Evolutionary conservation across 1,139 yeast genomes (phyloP).

Genomic region (Debaryomycetaceae sp.): DNA sequence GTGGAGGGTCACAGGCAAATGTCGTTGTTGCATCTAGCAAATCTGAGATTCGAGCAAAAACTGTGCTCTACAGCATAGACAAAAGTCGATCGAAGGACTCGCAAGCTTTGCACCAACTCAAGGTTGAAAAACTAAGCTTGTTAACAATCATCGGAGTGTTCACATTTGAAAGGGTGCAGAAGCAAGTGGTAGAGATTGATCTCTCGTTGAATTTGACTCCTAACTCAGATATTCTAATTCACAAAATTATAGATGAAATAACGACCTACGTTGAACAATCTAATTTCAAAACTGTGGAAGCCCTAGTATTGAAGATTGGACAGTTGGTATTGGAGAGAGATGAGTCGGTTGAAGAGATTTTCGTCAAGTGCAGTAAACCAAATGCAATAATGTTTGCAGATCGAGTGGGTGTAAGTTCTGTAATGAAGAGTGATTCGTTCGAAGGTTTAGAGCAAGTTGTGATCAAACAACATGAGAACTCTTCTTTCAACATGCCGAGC

Average conservation of each 20-base stretch:
- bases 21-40: slow-evolving; percentile 47
- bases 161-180: slow-evolving; percentile 78
- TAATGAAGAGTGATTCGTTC: slow-evolving; percentile 41
- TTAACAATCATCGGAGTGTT: slow-evolving; percentile 87
- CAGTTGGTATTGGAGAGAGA: slow-evolving; percentile 48
- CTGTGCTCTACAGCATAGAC: slow-evolving; percentile 36
- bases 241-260: slow-evolving; percentile 42
- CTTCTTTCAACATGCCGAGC: slow-evolving; percentile 31
- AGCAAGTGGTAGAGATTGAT: slow-evolving; percentile 71
- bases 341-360: slow-evolving; percentile 34
- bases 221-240: slow-evolving; percentile 29
- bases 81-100: slow-evolving; percentile 35
- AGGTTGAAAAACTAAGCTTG: slow-evolving; percentile 51
- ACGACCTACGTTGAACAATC: slow-evolving; percentile 64
- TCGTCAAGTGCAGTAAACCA: slow-evolving; percentile 73
- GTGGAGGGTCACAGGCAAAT: slow-evolving; percentile 51
- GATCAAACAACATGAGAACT: slow-evolving; percentile 1
- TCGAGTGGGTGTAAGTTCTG: slow-evolving; percentile 83
- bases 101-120: slow-evolving; percentile 5
- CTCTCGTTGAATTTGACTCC: slow-evolving; percentile 43
- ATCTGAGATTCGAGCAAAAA: slow-evolving; percentile 55
- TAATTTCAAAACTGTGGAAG: slow-evolving; percentile 89
- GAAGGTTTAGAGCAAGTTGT: slow-evolving; percentile 21
- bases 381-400: slow-evolving; percentile 84
- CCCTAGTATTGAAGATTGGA: slow-evolving; percentile 73